Evolutionary conservation across 2,329 filamentous ascomycete species (phyloP).

Genomic region (Pyrenochaeta sp.): DNA sequence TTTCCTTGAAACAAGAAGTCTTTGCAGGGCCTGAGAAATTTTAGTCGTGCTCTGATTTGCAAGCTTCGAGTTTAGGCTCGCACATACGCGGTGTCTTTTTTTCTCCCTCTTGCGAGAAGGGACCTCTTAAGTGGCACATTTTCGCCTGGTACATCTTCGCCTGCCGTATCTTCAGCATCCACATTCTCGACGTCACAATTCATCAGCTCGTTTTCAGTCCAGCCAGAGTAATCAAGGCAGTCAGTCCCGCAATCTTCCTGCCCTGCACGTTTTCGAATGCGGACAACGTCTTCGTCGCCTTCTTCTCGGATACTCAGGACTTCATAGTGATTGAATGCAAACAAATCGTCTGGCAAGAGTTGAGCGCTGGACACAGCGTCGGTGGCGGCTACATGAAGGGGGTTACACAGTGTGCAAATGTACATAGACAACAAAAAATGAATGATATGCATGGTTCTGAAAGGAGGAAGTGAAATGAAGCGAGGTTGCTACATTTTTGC

Average conservation of each 20-base stretch:
- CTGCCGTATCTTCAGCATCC: neutral
- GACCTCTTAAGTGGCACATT: neutral
- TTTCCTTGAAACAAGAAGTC: neutral
- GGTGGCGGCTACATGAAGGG: neutral
- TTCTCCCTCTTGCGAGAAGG: neutral
- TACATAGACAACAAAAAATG: neutral
- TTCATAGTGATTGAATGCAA: slow-evolving; percentile 2
- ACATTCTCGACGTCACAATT: neutral
- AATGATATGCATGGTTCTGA: neutral
- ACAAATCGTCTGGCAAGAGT: neutral
- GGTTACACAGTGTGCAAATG: neutral
- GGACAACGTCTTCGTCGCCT: slow-evolving; percentile 7
- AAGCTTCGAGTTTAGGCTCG: neutral
- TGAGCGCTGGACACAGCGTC: neutral
- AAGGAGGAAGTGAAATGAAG: neutral
- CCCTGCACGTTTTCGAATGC: slow-evolving; percentile 4
- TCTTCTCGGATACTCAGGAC: slow-evolving; percentile 5
- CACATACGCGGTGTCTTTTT: neutral
- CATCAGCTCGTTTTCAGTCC: neutral
- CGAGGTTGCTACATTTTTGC: neutral
- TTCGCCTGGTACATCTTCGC: neutral
- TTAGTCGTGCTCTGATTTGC: neutral
- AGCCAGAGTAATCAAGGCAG: slow-evolving; percentile 10
- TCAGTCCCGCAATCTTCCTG: slow-evolving; percentile 3
- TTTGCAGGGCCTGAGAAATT: neutral